A percentile compares a stretch with the other conserved stretches of the same genome.
These are phyloP conservation scores for Aspergillus leporis DNA, from an alignment of 495 filamentous ascomycete genomes.

Conservation along the genomic window DNA sequence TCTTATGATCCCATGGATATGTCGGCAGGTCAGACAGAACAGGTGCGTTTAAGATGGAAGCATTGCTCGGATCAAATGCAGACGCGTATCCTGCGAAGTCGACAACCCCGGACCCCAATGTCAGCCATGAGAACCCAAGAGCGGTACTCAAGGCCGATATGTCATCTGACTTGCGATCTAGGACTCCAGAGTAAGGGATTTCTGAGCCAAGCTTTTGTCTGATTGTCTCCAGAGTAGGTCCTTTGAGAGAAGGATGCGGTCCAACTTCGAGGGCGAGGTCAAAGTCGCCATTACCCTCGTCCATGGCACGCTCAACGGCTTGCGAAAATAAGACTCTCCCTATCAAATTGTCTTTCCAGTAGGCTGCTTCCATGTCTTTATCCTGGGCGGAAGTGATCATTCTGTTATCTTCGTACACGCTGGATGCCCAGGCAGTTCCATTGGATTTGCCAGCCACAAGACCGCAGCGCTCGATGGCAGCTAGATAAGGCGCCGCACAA, in stretches of 20 bases:
- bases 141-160: constrained; percentile 39
- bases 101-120: constrained; percentile 27
- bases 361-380: constrained; percentile 20
- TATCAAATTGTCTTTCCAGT: constrained; percentile 59
- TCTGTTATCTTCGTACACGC: constrained; percentile 11
- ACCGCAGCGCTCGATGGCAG: not conserved
- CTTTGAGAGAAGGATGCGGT: constrained; percentile 48
- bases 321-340: constrained; percentile 51
- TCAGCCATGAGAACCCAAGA: constrained; percentile 46
- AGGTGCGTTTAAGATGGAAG: not conserved
- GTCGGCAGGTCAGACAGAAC: constrained; percentile 28
- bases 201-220: constrained; percentile 13
- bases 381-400: constrained; percentile 5
- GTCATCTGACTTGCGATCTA: constrained; percentile 35
- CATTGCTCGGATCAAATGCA: not conserved
- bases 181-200: constrained; percentile 34
- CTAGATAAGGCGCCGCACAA: constrained; percentile 1
- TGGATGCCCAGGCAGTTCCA: constrained; percentile 12
- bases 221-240: constrained; percentile 36
- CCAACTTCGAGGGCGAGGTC: constrained; percentile 47
- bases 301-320: constrained; percentile 40
- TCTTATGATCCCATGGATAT: constrained; percentile 54
- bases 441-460: constrained; percentile 1
- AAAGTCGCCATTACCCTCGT: constrained; percentile 14
- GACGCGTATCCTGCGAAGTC: constrained; percentile 22